phyloP scores from a whole-genome alignment of 805 yeast species.

The Candida sakaeoensis region DNA sequence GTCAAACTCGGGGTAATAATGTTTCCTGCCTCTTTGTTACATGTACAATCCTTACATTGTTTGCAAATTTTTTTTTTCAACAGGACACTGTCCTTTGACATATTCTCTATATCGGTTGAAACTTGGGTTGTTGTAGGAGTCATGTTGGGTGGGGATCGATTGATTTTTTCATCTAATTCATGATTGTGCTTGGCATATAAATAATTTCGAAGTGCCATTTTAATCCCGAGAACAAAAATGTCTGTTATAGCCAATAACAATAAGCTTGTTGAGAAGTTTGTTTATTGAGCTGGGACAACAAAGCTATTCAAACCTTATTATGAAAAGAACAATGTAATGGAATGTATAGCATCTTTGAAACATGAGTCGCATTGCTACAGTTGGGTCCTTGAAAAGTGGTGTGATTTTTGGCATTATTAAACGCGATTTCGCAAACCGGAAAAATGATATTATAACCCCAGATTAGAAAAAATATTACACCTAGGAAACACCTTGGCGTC shows the following conservation, averaged over 20 bases:
- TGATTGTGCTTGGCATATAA: conserved; percentile 35
- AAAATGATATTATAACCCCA: neutral
- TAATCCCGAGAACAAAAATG: neutral
- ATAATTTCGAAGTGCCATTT: conserved; percentile 41
- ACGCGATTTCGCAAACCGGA: neutral
- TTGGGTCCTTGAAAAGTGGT: neutral
- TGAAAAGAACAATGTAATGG: too few relatives aligned
- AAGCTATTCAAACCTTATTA: neutral
- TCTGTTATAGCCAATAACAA: neutral
- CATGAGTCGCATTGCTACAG: too few relatives aligned
- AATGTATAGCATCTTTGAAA: too few relatives aligned
- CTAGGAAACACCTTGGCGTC: too few relatives aligned
- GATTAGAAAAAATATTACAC: neutral
- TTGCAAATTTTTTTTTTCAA: neutral
- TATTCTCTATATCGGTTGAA: conserved; percentile 4
- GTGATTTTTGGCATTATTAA: neutral
- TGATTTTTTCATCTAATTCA: conserved; percentile 8
- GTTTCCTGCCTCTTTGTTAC: neutral
- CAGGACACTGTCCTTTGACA: neutral
- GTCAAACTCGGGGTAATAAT: conserved; percentile 3
- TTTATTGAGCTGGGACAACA: neutral
- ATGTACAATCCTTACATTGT: conserved; percentile 4
- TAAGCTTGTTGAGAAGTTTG: neutral
- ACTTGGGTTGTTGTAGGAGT: neutral
- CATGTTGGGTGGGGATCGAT: neutral